Conservation (phyloP, 2,329 filamentous ascomycete genomes). For the Cladosporium oxysporum region DNA sequence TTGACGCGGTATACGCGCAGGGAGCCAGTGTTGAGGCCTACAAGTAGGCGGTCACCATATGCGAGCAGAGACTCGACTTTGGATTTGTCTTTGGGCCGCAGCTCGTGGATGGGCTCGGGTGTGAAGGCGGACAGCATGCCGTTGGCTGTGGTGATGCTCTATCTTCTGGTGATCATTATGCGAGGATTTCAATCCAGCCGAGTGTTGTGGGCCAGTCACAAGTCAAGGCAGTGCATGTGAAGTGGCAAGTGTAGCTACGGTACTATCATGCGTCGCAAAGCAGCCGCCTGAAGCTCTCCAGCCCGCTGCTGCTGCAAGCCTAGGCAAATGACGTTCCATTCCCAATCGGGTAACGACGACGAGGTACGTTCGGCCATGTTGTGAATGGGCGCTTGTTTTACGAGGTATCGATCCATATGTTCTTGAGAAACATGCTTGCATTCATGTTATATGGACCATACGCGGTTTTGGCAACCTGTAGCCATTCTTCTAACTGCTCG, state of each 20-base stretch:
- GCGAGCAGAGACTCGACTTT: constrained; percentile 95
- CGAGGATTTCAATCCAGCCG: neutral
- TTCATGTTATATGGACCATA: neutral
- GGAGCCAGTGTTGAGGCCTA: constrained; percentile 85
- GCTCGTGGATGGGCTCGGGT: constrained; percentile 93
- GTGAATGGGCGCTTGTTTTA: neutral
- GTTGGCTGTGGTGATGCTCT: constrained; percentile 5
- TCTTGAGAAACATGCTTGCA: neutral
- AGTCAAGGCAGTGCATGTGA: neutral
- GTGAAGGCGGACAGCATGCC: constrained; percentile 87
- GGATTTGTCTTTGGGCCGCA: constrained; percentile 91
- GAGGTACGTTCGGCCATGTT: neutral
- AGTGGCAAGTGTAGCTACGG: neutral
- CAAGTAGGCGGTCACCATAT: constrained; percentile 87
- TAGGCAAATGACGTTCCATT: constrained; percentile 1
- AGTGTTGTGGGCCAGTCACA: neutral
- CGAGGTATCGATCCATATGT: neutral
- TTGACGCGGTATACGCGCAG: constrained; percentile 91
- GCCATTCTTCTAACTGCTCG: neutral
- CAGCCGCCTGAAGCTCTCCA: neutral
- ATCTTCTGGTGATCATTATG: constrained; percentile 18
- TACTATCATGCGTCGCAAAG: neutral
- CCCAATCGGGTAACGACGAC: constrained; percentile 17
- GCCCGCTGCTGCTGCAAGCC: neutral
- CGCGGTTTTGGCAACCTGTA: neutral